These are phyloP conservation scores for Phaeosphaeria sp. DNA, from an alignment of 2,329 filamentous ascomycete species.

Conservation along the genomic window DNA sequence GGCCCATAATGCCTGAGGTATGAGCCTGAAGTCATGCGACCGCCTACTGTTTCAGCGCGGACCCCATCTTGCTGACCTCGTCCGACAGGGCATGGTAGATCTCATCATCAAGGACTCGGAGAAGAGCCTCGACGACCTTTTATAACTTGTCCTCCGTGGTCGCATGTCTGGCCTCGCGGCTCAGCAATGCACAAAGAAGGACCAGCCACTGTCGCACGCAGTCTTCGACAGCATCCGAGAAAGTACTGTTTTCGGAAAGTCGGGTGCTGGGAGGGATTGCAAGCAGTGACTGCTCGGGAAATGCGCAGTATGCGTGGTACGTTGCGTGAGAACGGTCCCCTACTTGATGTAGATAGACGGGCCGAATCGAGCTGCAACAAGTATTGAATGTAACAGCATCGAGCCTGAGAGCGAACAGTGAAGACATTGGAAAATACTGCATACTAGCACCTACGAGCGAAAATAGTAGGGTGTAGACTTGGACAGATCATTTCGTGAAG, in stretches of 20 bases:
- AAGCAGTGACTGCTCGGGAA: conserved; percentile 8
- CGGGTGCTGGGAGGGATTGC: conserved; percentile 10
- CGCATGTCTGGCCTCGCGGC: background rate
- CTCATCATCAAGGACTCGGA: conserved; percentile 93
- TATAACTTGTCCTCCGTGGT: conserved; percentile 54
- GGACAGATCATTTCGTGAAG: no score
- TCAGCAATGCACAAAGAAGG: conserved; percentile 14
- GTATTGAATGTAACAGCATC: background rate
- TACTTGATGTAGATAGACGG: conserved; percentile 11
- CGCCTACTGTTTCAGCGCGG: conserved; percentile 13
- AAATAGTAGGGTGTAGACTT: no score
- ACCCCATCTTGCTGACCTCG: conserved; percentile 29
- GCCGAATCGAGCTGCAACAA: conserved; percentile 6
- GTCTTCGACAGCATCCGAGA: conserved; percentile 32
- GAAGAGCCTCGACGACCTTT: conserved; percentile 86
- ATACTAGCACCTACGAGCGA: no score
- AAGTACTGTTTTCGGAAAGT: conserved; percentile 28
- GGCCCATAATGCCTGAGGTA: conserved; percentile 92
- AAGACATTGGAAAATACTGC: no score
- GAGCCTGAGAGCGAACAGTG: background rate
- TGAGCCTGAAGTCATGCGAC: conserved; percentile 35
- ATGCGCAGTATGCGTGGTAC: conserved; percentile 14
- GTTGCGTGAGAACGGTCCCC: conserved; percentile 12
- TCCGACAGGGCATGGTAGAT: conserved; percentile 83
- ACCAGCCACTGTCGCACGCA: conserved; percentile 48